Conservation (phyloP, 2,329 filamentous ascomycete species). For the Aspergillus vadensis region DNA sequence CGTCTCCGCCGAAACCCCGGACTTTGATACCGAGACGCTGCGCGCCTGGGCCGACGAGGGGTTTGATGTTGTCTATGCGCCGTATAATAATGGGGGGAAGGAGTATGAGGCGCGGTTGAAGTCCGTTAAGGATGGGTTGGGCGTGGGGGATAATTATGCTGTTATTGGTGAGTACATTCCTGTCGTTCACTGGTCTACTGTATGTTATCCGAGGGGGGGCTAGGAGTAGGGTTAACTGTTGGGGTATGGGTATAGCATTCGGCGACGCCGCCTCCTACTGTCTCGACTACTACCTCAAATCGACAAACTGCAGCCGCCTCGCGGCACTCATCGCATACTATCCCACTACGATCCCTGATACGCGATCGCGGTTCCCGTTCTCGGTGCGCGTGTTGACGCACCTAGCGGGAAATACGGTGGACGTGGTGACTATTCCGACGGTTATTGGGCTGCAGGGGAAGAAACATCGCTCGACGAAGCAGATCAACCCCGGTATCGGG, state of each 20-base stretch:
- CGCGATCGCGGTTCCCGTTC: slow-evolving; percentile 39
- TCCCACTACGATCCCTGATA: slow-evolving; percentile 59
- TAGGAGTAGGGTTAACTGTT: no score
- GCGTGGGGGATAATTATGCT: slow-evolving; percentile 61
- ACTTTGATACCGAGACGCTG: slow-evolving; percentile 57
- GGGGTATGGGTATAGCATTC: slow-evolving; percentile 50
- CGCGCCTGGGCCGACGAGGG: slow-evolving; percentile 62
- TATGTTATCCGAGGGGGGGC: no score
- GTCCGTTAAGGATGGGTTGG: slow-evolving; percentile 55
- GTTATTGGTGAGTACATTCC: slow-evolving; percentile 58
- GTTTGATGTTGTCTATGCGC: slow-evolving; percentile 60
- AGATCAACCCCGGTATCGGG: slow-evolving; percentile 54
- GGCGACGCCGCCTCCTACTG: slow-evolving; percentile 63
- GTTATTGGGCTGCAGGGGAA: slow-evolving; percentile 57
- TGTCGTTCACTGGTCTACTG: no score
- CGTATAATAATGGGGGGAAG: slow-evolving; percentile 55
- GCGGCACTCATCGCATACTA: slow-evolving; percentile 66
- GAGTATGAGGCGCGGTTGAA: slow-evolving; percentile 55
- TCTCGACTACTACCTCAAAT: slow-evolving; percentile 60
- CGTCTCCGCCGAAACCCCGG: slow-evolving; percentile 36
- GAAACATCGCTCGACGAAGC: slow-evolving; percentile 50
- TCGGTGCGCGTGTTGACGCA: slow-evolving; percentile 57
- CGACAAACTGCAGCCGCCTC: slow-evolving; percentile 55
- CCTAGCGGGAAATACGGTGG: slow-evolving; percentile 55
- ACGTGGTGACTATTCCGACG: slow-evolving; percentile 52